phyloP scores from a whole-genome alignment of 768 basidiomycete genomes.

The Royoungia palumana region DNA sequence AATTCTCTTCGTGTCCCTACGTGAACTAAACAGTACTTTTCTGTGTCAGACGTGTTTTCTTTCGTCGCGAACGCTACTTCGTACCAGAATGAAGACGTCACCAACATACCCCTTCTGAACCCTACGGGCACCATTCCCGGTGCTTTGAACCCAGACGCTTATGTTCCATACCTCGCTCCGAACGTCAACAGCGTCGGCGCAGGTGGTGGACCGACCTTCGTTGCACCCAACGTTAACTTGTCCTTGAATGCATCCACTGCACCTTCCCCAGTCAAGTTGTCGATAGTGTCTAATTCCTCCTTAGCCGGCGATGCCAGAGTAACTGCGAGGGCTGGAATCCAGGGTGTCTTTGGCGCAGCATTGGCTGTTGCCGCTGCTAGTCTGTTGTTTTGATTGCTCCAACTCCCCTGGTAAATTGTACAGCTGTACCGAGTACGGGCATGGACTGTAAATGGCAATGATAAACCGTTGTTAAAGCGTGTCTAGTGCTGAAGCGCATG shows the following conservation, averaged over 20 bases:
- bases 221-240: conserved; percentile 34
- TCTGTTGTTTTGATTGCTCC: conserved; percentile 7
- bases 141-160: conserved; percentile 38
- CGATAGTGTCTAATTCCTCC: conserved; percentile 13
- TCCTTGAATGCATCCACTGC: conserved; percentile 33
- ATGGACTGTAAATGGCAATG: too few relatives aligned
- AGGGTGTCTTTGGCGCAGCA: conserved; percentile 6
- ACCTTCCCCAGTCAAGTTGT: conserved; percentile 42
- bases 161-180: conserved; percentile 46
- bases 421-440: too few relatives aligned
- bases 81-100: conserved; percentile 39
- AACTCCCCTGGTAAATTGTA: too few relatives aligned
- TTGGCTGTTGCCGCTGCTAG: conserved; percentile 2
- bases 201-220: conserved; percentile 42
- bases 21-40: neutral
- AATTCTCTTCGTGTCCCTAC: neutral
- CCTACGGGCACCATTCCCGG: conserved; percentile 41
- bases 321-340: conserved; percentile 1
- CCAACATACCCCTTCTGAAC: conserved; percentile 37
- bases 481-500: too few relatives aligned
- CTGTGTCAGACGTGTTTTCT: conserved; percentile 45
- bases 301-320: neutral
- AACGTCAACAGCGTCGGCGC: conserved; percentile 37
- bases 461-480: too few relatives aligned
- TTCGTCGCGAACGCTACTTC: conserved; percentile 46